Evolutionary conservation across 2,329 filamentous ascomycete species (phyloP).

Genomic region (Pseudocercospora eumusae): DNA sequence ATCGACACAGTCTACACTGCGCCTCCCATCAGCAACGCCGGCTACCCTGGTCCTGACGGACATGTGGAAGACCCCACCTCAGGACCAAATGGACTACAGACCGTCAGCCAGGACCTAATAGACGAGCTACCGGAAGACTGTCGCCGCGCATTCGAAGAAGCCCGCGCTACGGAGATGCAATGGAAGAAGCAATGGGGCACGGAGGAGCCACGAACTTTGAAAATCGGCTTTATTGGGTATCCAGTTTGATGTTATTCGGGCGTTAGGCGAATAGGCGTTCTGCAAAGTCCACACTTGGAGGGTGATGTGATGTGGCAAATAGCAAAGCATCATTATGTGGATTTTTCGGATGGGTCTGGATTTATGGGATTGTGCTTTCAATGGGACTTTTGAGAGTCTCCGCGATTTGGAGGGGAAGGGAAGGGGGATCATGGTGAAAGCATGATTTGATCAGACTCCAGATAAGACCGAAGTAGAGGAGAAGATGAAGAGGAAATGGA

Average conservation of each 20-base stretch:
- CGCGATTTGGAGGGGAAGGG: neutral
- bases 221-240: slow-evolving; percentile 53
- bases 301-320: neutral
- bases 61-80: slow-evolving; percentile 49
- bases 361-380: slow-evolving; percentile 9
- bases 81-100: slow-evolving; percentile 59
- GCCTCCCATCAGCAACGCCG: slow-evolving; percentile 59
- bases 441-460: neutral
- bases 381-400: neutral
- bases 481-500: neutral
- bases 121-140: slow-evolving; percentile 70
- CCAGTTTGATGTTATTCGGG: slow-evolving; percentile 47
- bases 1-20: slow-evolving; percentile 62
- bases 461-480: neutral
- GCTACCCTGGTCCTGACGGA: slow-evolving; percentile 61
- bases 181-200: slow-evolving; percentile 77
- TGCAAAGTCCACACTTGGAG: slow-evolving; percentile 5
- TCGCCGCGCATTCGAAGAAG: slow-evolving; percentile 69
- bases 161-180: slow-evolving; percentile 62
- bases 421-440: neutral
- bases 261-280: slow-evolving; percentile 41
- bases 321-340: neutral
- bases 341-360: slow-evolving; percentile 14
- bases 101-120: slow-evolving; percentile 65
- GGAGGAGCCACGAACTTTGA: slow-evolving; percentile 58